A percentile compares a stretch with the other conserved stretches of the same genome.
These are phyloP conservation scores for Acmispon strigosus DNA, from an alignment of 306 rosid species.

Conservation along the genomic window DNA sequence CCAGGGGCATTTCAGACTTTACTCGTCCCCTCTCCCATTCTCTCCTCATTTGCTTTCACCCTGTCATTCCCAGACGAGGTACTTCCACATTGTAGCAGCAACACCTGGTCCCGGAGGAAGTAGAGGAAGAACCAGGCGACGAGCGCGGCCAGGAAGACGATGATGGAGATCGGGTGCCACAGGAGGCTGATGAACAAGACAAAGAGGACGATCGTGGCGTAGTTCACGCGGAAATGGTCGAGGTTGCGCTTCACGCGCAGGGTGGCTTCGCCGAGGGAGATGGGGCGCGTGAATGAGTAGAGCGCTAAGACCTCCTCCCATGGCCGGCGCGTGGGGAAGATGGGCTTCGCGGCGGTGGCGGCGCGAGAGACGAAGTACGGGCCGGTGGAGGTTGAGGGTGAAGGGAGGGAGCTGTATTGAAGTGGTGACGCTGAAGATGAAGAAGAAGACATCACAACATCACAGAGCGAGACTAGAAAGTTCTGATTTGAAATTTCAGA, in stretches of 20 bases:
- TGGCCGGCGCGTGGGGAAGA: slow-evolving; percentile 51
- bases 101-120: slow-evolving; percentile 33
- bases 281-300: slow-evolving; percentile 51
- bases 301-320: slow-evolving; percentile 54
- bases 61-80: too few species aligned
- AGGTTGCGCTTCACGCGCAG: slow-evolving; percentile 52
- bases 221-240: slow-evolving; percentile 58
- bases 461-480: too few species aligned
- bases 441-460: slow-evolving; percentile 40
- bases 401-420: neutral
- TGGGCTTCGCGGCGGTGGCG: slow-evolving; percentile 2
- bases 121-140: slow-evolving; percentile 68
- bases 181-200: slow-evolving; percentile 38
- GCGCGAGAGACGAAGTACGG: slow-evolving; percentile 11
- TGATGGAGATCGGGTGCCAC: slow-evolving; percentile 54
- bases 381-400: neutral
- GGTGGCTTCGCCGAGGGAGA: slow-evolving; percentile 38
- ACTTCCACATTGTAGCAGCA: too few species aligned
- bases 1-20: too few species aligned
- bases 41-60: too few species aligned
- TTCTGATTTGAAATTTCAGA: too few species aligned
- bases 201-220: slow-evolving; percentile 38
- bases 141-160: slow-evolving; percentile 53
- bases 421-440: neutral
- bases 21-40: too few species aligned